These are phyloP conservation scores for Calocybe indica DNA, from an alignment of 768 basidiomycete species.

Conservation along the genomic window DNA sequence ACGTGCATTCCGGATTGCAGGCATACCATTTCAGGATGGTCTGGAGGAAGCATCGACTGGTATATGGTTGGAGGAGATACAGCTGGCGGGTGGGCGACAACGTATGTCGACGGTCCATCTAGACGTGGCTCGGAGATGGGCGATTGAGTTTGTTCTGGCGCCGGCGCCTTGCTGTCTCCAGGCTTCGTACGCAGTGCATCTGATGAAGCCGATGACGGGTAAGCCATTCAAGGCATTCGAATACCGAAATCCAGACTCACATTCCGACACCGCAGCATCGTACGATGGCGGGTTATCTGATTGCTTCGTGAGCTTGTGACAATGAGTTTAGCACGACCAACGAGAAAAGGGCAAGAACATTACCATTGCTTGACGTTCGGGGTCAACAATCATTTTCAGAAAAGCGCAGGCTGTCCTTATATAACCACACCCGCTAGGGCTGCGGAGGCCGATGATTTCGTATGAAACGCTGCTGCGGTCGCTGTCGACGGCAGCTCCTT, in stretches of 20 bases:
- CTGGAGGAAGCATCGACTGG: slow-evolving; percentile 65
- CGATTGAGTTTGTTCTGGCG: neutral
- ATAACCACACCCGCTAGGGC: neutral
- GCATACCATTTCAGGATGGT: slow-evolving; percentile 82
- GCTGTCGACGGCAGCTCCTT: slow-evolving; percentile 6
- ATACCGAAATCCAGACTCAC: slow-evolving; percentile 19
- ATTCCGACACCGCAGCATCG: slow-evolving; percentile 27
- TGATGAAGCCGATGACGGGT: neutral
- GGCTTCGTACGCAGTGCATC: neutral
- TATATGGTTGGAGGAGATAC: slow-evolving; percentile 38
- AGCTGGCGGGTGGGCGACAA: too few species aligned
- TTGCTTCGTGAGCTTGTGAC: slow-evolving; percentile 9
- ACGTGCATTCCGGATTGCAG: slow-evolving; percentile 73
- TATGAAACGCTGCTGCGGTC: neutral
- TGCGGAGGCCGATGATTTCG: slow-evolving; percentile 1
- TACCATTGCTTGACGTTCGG: slow-evolving; percentile 18
- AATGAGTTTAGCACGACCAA: slow-evolving; percentile 2
- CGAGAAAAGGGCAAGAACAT: slow-evolving; percentile 1
- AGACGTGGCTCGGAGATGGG: neutral
- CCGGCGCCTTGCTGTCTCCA: neutral
- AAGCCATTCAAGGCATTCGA: neutral
- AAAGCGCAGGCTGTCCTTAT: neutral
- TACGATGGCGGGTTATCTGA: slow-evolving; percentile 47
- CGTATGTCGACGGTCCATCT: too few species aligned
- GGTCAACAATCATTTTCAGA: slow-evolving; percentile 22